Evolutionary conservation across 768 basidiomycete species (phyloP).

Genomic region (Auricularia auricula-judae): DNA sequence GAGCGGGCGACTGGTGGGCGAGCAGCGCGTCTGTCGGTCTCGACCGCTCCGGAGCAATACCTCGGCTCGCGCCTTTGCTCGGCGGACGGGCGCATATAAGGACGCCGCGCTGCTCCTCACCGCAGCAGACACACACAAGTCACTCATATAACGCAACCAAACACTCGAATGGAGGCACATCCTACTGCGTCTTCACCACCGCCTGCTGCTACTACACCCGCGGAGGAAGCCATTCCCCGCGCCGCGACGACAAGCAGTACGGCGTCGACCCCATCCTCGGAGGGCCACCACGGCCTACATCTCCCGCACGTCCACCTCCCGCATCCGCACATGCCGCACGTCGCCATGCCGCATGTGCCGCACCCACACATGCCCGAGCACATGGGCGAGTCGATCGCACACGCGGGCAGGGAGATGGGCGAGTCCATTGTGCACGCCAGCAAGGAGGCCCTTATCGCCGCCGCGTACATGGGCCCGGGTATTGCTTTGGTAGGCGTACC

Average conservation of each 20-base stretch:
- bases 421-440: not conserved
- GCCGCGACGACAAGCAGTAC: not conserved
- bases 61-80: no score
- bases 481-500: not conserved
- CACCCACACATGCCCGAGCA: not conserved
- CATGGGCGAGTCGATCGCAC: not conserved
- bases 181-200: no score
- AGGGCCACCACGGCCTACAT: not conserved
- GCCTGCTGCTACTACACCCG: no score
- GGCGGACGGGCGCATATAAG: no score
- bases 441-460: not conserved
- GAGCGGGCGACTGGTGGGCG: no score
- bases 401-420: not conserved
- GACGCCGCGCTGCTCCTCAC: no score
- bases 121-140: no score
- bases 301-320: not conserved
- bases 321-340: not conserved
- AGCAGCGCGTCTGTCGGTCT: no score
- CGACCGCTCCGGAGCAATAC: no score
- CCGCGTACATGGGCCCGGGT: not conserved
- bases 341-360: not conserved
- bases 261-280: not conserved
- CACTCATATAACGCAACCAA: no score
- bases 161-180: no score
- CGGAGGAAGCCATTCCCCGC: not conserved